These are phyloP conservation scores for Yamadazyma nakazawae DNA, from an alignment of 805 yeast genomes.

Conservation along the genomic window DNA sequence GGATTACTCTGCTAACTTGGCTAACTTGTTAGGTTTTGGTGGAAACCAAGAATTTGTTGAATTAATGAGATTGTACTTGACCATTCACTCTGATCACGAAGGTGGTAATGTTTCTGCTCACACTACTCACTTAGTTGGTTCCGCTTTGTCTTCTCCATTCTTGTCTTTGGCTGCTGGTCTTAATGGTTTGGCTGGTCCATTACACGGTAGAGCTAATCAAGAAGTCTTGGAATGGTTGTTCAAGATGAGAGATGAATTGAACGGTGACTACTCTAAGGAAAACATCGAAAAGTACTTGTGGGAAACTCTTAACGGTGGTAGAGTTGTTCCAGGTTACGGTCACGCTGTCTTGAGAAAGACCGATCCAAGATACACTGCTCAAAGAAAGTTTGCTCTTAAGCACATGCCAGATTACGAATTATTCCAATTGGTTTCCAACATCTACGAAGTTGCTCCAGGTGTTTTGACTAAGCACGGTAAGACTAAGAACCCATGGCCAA, in stretches of 20 bases:
- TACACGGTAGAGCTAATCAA: conserved; percentile 84
- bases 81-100: conserved; percentile 78
- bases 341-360: conserved; percentile 83
- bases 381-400: conserved; percentile 63
- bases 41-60: conserved; percentile 60
- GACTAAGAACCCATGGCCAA: conserved; percentile 83
- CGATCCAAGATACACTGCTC: conserved; percentile 78
- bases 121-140: conserved; percentile 78
- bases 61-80: conserved; percentile 67
- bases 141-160: conserved; percentile 75
- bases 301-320: conserved; percentile 65
- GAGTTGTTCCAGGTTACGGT: conserved; percentile 87
- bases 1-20: conserved; percentile 74
- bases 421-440: conserved; percentile 62
- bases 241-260: conserved; percentile 59
- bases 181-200: conserved; percentile 82
- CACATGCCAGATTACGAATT: conserved; percentile 60
- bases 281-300: conserved; percentile 67
- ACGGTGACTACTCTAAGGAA: conserved; percentile 53
- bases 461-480: conserved; percentile 77
- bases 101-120: conserved; percentile 85
- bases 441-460: conserved; percentile 69
- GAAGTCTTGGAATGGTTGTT: conserved; percentile 75
- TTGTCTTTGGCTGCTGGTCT: conserved; percentile 75
- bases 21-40: conserved; percentile 59